Conservation (phyloP, 805 yeast species). For the Lachancea thermotolerans region DNA sequence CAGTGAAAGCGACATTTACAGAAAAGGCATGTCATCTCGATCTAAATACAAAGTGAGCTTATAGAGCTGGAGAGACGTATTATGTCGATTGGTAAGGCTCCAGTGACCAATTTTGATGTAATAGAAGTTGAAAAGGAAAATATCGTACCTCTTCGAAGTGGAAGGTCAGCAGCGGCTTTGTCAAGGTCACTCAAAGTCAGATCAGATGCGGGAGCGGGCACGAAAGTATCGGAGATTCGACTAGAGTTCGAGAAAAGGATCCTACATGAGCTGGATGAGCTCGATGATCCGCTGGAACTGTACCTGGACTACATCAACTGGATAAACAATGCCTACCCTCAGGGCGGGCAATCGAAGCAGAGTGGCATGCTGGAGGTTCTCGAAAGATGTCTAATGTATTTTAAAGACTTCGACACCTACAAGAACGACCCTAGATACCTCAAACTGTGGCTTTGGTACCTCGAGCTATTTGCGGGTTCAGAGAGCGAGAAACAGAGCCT, state of each 20-base stretch:
- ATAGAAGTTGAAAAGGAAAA: slow-evolving; percentile 71
- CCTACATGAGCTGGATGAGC: slow-evolving; percentile 41
- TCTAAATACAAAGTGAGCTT: neutral
- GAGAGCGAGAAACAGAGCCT: slow-evolving; percentile 65
- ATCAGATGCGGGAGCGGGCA: slow-evolving; percentile 12
- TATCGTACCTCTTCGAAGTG: slow-evolving; percentile 57
- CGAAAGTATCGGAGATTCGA: slow-evolving; percentile 30
- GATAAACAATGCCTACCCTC: slow-evolving; percentile 57
- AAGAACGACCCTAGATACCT: slow-evolving; percentile 79
- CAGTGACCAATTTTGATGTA: slow-evolving; percentile 33
- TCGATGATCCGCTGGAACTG: slow-evolving; percentile 79
- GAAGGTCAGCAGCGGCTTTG: slow-evolving; percentile 59
- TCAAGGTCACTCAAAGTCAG: slow-evolving; percentile 34
- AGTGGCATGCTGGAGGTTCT: slow-evolving; percentile 60
- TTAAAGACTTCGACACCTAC: slow-evolving; percentile 59
- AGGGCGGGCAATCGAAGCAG: slow-evolving; percentile 51
- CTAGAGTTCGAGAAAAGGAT: slow-evolving; percentile 45
- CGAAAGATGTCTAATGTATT: slow-evolving; percentile 65
- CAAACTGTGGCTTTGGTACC: slow-evolving; percentile 74
- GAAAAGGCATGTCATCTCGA: too few species aligned
- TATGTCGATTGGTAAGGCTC: slow-evolving; percentile 3
- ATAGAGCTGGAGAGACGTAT: neutral
- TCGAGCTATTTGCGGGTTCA: slow-evolving; percentile 30
- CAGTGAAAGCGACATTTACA: too few species aligned
- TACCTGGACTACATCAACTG: slow-evolving; percentile 72